Conservation (phyloP, 768 basidiomycete species). For the Suillus tomentosus region DNA sequence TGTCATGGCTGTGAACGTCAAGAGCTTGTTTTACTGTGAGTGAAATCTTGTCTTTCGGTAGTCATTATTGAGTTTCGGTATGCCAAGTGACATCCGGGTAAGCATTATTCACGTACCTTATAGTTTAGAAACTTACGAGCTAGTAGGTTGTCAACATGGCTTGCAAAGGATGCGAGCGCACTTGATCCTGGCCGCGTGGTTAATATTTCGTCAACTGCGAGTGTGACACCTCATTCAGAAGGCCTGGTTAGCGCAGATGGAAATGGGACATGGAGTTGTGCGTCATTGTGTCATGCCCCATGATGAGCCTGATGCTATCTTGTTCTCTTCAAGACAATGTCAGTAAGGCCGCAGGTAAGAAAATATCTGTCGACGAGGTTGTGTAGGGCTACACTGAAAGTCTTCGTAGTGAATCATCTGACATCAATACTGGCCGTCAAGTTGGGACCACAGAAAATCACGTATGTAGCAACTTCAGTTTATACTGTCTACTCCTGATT, state of each 20-base stretch:
- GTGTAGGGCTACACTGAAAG: background rate
- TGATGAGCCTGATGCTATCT: slow-evolving; percentile 6
- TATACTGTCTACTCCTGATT: slow-evolving; percentile 1
- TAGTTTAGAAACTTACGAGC: slow-evolving; percentile 1
- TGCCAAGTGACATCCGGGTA: slow-evolving; percentile 46
- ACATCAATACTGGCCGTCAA: slow-evolving; percentile 72
- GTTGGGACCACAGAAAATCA: slow-evolving; percentile 59
- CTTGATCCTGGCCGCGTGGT: slow-evolving; percentile 74
- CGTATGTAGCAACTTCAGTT: slow-evolving; percentile 46
- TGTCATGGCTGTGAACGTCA: slow-evolving; percentile 81
- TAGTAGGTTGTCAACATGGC: slow-evolving; percentile 43
- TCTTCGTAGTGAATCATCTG: slow-evolving; percentile 67
- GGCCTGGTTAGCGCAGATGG: slow-evolving; percentile 50
- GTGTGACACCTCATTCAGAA: slow-evolving; percentile 54
- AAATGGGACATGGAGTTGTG: slow-evolving; percentile 79
- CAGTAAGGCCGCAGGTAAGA: slow-evolving; percentile 77
- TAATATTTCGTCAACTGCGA: slow-evolving; percentile 77
- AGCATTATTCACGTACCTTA: slow-evolving; percentile 11
- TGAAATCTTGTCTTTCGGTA: slow-evolving; percentile 9
- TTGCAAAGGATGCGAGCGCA: slow-evolving; percentile 64
- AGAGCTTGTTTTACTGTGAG: slow-evolving; percentile 81
- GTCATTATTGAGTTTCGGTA: slow-evolving; percentile 5
- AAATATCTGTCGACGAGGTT: background rate
- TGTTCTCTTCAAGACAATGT: slow-evolving; percentile 55
- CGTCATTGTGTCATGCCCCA: slow-evolving; percentile 32